Evolutionary conservation across 202 grass and related monocot species (phyloP).

Genomic region (Bolboschoenoplectus hybrid): DNA sequence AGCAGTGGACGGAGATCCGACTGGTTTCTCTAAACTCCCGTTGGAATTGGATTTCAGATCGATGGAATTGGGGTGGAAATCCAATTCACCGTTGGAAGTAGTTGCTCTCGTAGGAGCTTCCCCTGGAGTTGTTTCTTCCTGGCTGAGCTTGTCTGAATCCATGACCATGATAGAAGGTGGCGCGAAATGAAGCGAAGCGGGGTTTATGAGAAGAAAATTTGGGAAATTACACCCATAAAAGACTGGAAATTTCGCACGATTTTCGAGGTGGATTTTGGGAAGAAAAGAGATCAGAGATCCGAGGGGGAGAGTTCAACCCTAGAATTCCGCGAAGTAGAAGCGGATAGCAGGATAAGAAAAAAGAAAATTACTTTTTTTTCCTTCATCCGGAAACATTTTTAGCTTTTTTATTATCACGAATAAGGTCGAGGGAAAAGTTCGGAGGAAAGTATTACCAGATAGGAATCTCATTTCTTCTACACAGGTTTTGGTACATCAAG

Average conservation of each 20-base stretch:
- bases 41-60: constrained; percentile 20
- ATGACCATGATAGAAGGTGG: constrained; percentile 16
- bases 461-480: neutral
- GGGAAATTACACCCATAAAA: constrained; percentile 28
- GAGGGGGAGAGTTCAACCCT: constrained; percentile 41
- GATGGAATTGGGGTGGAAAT: constrained; percentile 27
- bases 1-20: constrained; percentile 29
- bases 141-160: constrained; percentile 13
- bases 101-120: neutral
- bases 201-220: constrained; percentile 1
- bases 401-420: constrained; percentile 2
- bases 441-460: neutral
- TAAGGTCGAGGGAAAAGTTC: neutral
- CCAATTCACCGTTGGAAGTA: constrained; percentile 26
- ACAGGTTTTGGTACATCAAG: neutral
- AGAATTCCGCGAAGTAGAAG: constrained; percentile 27
- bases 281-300: constrained; percentile 30
- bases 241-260: neutral
- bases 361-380: constrained; percentile 24
- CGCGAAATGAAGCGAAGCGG: constrained; percentile 6
- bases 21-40: neutral
- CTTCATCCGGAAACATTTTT: neutral
- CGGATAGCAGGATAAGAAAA: constrained; percentile 18
- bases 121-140: neutral
- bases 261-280: constrained; percentile 30